Evolutionary conservation across 768 basidiomycete genomes (phyloP), one percentile per base, ranked within the genome.

Genomic region (Naematelia encephala): DNA sequence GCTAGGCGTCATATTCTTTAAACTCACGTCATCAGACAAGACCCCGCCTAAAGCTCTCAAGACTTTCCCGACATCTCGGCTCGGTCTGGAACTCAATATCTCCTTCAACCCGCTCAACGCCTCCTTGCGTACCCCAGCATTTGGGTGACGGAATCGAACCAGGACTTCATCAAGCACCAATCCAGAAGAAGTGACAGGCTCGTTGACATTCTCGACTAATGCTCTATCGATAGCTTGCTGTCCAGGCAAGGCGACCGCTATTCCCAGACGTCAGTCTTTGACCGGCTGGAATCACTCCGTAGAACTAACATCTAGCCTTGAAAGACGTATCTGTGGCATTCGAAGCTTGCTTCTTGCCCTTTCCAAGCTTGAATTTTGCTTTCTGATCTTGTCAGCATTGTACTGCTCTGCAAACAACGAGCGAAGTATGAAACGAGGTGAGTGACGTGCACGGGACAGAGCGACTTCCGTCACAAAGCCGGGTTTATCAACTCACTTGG

Each of bases 301-400:
- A 5, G 29, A 4, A 81, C 88, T 68, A 71, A 96, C 94, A 90
- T 59, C 90, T 85, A 28, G 91, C 86, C 75, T 93, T 91, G 83
- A 94, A 97, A 0, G 93, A 92, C 1, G 94, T 98, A 78, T 98
- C 90, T 65, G 97, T 84, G 4, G 85, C 89, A 82, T 98, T 98
- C 47, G 79, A 82, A 10, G 91, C 82, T 10, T 80, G 74, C 68
- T 87, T 84, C 77, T 93, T 98, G 45, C 90, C 91, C 76, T 94
- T 99, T 30, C 94, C 94, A 51, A 99, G 88, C 78, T 96, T 99
- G 34, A 96, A 82, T 77, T 89, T 97, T 23, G 90, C 86, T 90
- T 92, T 97, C 91, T 97, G 76, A 8, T 39, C 16, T 16, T 39
- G 16, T n/a, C 5, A 29, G 4, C n/a, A n/a, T n/a, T n/a, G n/a